A percentile compares a stretch with the other conserved stretches of the same genome.
phyloP scores from a whole-genome alignment of 306 rosid species.

The Malus asiatica region DNA sequence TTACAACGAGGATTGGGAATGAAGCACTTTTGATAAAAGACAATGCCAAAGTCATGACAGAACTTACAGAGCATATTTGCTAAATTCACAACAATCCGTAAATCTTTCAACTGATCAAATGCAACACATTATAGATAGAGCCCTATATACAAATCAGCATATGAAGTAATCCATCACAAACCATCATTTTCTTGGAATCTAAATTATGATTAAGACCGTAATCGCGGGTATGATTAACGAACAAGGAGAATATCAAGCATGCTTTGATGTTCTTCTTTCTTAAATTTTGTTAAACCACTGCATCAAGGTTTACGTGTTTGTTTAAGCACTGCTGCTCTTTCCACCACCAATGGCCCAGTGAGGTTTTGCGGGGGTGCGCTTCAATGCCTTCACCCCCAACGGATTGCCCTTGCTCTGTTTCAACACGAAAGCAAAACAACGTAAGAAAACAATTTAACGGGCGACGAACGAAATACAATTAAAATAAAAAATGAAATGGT shows the following conservation, averaged over 20 bases:
- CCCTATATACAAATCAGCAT: slow-evolving; percentile 43
- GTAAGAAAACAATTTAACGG: not conserved
- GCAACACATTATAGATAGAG: slow-evolving; percentile 30
- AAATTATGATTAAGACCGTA: slow-evolving; percentile 14
- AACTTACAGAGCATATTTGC: slow-evolving; percentile 18
- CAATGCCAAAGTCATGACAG: slow-evolving; percentile 11
- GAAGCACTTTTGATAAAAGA: slow-evolving; percentile 6
- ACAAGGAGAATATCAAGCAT: slow-evolving; percentile 1
- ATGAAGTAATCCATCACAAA: slow-evolving; percentile 19
- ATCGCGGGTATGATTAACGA: not conserved
- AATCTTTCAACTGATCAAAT: slow-evolving; percentile 7
- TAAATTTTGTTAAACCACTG: slow-evolving; percentile 1
- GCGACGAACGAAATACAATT: not conserved
- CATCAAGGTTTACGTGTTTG: slow-evolving; percentile 5
- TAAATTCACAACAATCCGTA: slow-evolving; percentile 16
- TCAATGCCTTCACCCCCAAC: slow-evolving; percentile 76
- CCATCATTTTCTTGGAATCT: slow-evolving; percentile 21
- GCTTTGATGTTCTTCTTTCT: slow-evolving; percentile 16
- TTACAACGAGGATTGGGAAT: not conserved
- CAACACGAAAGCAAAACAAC: slow-evolving; percentile 12
- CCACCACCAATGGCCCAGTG: slow-evolving; percentile 36
- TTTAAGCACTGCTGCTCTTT: slow-evolving; percentile 42
- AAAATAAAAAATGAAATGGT: not conserved
- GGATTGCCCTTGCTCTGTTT: slow-evolving; percentile 68
- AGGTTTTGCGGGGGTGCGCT: slow-evolving; percentile 56